Base-by-base conservation (phyloP, 2,329 filamentous ascomycete species). In the Neocucurbitaria cava region DNA sequence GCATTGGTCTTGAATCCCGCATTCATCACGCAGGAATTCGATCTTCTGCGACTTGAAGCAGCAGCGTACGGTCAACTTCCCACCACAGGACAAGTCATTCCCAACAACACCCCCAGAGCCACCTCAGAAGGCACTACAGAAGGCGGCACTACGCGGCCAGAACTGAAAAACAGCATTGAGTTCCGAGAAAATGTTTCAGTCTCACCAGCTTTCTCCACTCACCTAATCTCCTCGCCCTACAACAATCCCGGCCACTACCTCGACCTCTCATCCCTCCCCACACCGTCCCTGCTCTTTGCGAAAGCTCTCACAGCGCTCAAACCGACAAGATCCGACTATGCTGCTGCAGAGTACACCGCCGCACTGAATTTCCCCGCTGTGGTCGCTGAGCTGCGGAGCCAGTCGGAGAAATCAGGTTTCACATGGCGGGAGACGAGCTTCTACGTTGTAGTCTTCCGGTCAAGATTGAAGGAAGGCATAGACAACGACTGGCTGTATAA, bases 391-490 rank as follows among this genome's bases (percentile, higher is more conserved):
- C 76, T 95, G 46, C 81, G 77, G 52, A 69, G 78, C 1, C 78
- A 92, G 2, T 77, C 80, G 10, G 63, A 66, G 2, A 71, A 77
- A 8, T 81, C 82, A 11, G 76, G 76, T 5, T 76, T 50, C 20
- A 4, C 24, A 1, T 94, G 89, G 86, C 83, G 79, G 49, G 79
- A 82, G 54, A 83, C 82, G 45, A 82, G 80, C 24, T 96, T 94
- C 78, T 96, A 94, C 76, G 87, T 95, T 51, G 92, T 96, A 36
- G 88, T 88, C 4, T 96, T 96, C 76, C 85, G 91, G 15, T 94
- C 90, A 5, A 84, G 82, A 60, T 85, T 96, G 51, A 86, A 87
- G 33, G 81, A 83, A 1, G 84, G 81, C 11, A 89, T 88, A 1
- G 86, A 91, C 58, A 86, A 86, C 54, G 84, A 84, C 10, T 82